A percentile compares a stretch with the other conserved stretches of the same genome.
Conservation (phyloP, 1,139 yeast genomes). For the Kodamaea anthophila region DNA sequence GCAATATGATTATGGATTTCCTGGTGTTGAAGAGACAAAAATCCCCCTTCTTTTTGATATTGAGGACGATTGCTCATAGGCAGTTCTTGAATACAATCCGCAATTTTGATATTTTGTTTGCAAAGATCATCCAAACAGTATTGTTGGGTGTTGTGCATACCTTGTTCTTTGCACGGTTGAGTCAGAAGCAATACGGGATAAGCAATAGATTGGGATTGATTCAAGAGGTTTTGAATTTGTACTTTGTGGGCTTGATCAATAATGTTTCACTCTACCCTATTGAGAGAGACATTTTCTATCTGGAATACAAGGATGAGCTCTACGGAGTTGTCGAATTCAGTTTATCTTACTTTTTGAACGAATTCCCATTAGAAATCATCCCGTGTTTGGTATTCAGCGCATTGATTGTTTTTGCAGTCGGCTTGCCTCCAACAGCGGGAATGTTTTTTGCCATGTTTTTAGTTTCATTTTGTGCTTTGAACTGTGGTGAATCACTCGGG, state of each 20-base stretch:
- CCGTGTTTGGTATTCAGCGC: constrained; percentile 55
- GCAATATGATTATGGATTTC: constrained; percentile 4
- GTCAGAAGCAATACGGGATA: constrained; percentile 52
- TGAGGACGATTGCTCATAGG: constrained; percentile 27
- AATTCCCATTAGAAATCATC: constrained; percentile 65
- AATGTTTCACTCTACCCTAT: constrained; percentile 69
- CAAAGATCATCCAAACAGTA: constrained; percentile 62
- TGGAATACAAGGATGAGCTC: constrained; percentile 70
- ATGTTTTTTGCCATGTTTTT: constrained; percentile 65
- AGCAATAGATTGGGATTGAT: constrained; percentile 64
- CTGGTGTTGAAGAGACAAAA: constrained; percentile 1
- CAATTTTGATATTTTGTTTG: constrained; percentile 55
- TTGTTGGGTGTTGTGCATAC: constrained; percentile 64
- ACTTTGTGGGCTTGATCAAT: constrained; percentile 74
- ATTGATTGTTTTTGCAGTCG: constrained; percentile 62
- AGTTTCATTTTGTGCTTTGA: constrained; percentile 48
- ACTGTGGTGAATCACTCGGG: constrained; percentile 81
- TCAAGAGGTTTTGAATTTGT: constrained; percentile 68
- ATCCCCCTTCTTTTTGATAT: constrained; percentile 5
- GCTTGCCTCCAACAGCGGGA: constrained; percentile 62
- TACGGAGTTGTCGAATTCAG: constrained; percentile 67
- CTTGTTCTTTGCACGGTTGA: constrained; percentile 66
- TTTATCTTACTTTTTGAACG: constrained; percentile 57
- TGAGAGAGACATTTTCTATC: constrained; percentile 71
- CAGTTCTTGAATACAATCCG: constrained; percentile 47